Evolutionary conservation across 1,284 basidiomycete genomes (phyloP).

Genomic region (Leccinum insolens): DNA sequence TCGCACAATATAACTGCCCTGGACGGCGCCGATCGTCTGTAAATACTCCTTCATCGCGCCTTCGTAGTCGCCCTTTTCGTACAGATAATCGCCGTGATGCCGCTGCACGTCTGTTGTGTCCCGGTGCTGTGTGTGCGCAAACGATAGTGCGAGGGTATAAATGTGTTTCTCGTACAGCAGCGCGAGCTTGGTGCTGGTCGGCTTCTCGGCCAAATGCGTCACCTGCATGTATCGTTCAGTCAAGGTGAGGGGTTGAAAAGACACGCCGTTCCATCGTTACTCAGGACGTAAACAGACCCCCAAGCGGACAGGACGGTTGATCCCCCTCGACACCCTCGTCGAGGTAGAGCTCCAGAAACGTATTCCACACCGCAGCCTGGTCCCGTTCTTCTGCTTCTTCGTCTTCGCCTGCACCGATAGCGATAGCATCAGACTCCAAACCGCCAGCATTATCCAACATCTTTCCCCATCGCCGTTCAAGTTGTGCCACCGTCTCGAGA

Average conservation of each 20-base stretch:
- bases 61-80: constrained; percentile 91
- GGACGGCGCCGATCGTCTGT: constrained; percentile 86
- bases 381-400: no score
- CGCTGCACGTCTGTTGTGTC: constrained; percentile 86
- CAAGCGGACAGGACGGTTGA: constrained; percentile 75
- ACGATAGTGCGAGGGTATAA: constrained; percentile 73
- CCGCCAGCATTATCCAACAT: no score
- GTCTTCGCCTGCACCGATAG: no score
- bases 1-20: constrained; percentile 95
- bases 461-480: no score
- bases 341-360: no score
- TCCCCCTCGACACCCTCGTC: no score
- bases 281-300: constrained; percentile 77
- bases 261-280: constrained; percentile 69
- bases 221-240: constrained; percentile 46
- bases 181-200: constrained; percentile 79
- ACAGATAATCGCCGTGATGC: constrained; percentile 92
- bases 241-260: constrained; percentile 16
- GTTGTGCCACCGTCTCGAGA: no score
- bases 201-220: constrained; percentile 74
- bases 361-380: no score
- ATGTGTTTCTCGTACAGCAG: constrained; percentile 79
- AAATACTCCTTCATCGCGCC: constrained; percentile 92
- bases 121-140: constrained; percentile 77
- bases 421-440: no score